Evolutionary conservation across 306 rosid species (phyloP).

Genomic region (Alnus glutinosa): DNA sequence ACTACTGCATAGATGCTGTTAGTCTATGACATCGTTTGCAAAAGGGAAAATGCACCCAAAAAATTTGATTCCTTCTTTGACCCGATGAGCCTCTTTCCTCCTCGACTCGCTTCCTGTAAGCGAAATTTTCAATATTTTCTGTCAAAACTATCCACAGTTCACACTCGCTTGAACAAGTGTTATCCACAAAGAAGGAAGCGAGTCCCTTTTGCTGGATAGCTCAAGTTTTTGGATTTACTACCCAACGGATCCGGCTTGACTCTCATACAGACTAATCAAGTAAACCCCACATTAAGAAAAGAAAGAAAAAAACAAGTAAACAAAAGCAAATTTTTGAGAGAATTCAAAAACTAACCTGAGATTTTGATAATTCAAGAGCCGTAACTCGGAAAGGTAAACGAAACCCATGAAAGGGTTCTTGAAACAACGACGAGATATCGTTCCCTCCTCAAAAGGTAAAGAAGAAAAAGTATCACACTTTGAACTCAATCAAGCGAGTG

Average conservation of each 20-base stretch:
- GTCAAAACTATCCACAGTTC: conserved; percentile 11
- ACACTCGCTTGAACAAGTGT: conserved; percentile 11
- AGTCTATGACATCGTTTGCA: no score
- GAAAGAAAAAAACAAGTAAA: conserved; percentile 3
- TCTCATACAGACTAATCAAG: background rate
- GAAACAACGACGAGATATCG: conserved; percentile 12
- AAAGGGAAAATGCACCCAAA: no score
- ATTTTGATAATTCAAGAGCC: conserved; percentile 4
- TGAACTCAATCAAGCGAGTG: conserved; percentile 11
- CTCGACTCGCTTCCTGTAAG: background rate
- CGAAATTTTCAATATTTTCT: background rate
- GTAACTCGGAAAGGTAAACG: background rate
- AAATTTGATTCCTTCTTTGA: no score
- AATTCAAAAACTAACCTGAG: conserved; percentile 33
- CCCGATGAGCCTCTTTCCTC: background rate
- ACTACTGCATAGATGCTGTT: no score
- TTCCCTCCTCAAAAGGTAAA: background rate
- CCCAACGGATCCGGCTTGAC: conserved; percentile 2
- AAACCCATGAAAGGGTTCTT: conserved; percentile 20
- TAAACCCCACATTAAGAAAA: background rate
- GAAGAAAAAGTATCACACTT: background rate
- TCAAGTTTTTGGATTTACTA: no score
- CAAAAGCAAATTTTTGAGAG: background rate
- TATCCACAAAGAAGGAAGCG: no score
- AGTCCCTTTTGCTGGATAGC: no score